Conservation (phyloP, 768 basidiomycete genomes). For the Phallus indusiatus region DNA sequence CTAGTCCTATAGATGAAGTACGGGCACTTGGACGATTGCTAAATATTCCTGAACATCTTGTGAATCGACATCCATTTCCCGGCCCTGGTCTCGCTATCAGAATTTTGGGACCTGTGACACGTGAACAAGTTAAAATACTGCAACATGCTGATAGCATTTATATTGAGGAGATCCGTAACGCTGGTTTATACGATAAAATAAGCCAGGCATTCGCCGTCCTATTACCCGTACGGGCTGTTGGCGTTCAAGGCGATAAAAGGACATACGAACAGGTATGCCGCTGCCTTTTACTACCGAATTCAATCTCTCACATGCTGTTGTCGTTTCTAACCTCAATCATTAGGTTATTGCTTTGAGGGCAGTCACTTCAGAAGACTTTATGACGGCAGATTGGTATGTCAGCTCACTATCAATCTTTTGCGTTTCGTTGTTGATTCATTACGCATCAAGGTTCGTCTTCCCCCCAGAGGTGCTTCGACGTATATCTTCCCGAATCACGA, state of each 20-base stretch:
- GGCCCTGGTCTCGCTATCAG: constrained; percentile 97
- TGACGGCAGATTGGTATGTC: constrained; percentile 95
- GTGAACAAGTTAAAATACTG: constrained; percentile 83
- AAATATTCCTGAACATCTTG: constrained; percentile 84
- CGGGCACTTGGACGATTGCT: constrained; percentile 86
- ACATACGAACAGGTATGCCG: constrained; percentile 85
- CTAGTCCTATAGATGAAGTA: constrained; percentile 68
- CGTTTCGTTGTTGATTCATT: constrained; percentile 37
- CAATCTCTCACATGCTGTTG: not conserved
- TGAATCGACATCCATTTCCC: constrained; percentile 97
- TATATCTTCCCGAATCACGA: constrained; percentile 95
- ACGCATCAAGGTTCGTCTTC: constrained; percentile 78
- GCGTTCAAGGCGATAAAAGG: constrained; percentile 93
- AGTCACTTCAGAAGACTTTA: constrained; percentile 97
- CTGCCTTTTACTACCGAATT: not conserved
- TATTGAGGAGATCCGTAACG: constrained; percentile 94
- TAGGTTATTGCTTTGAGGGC: constrained; percentile 91
- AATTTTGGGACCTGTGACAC: constrained; percentile 91
- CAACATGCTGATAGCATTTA: constrained; percentile 93
- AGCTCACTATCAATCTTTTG: constrained; percentile 24
- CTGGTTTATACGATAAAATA: constrained; percentile 87
- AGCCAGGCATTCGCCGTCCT: constrained; percentile 95
- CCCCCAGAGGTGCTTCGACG: constrained; percentile 80
- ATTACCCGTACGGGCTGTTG: constrained; percentile 92
- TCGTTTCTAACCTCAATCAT: constrained; percentile 1